Conservation (phyloP, 495 filamentous ascomycete species). For the Podospora pseudopauciseta region DNA sequence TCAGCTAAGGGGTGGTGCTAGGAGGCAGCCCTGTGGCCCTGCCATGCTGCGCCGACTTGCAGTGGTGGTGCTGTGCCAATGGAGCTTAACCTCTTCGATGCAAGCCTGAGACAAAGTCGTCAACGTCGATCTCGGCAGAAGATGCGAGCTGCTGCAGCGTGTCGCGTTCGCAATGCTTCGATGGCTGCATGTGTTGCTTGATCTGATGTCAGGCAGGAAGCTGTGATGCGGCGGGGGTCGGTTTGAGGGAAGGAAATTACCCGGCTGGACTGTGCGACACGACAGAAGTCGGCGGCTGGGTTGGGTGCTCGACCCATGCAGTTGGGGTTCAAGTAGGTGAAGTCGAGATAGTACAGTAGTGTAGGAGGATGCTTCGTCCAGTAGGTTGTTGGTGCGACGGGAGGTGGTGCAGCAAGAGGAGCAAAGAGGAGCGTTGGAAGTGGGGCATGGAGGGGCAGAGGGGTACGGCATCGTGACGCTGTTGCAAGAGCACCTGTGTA, state of each 20-base stretch:
- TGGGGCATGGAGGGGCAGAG: no score
- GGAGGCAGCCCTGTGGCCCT: neutral
- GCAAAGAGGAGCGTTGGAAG: no score
- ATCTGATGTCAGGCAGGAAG: slow-evolving; percentile 3
- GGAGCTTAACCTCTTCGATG: slow-evolving; percentile 1
- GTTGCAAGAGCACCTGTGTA: no score
- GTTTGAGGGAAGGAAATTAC: neutral
- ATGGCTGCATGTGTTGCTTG: neutral
- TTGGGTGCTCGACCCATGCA: neutral
- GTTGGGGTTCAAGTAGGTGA: neutral
- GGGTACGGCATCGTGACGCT: no score
- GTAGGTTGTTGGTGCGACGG: neutral
- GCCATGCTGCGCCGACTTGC: neutral
- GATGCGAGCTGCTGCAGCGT: neutral
- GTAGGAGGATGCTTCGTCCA: neutral
- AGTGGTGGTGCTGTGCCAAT: neutral
- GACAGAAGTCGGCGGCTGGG: no score
- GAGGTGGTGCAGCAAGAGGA: neutral
- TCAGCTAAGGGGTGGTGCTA: neutral
- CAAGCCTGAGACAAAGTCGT: slow-evolving; percentile 1
- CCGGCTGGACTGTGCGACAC: neutral
- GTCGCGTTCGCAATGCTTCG: neutral
- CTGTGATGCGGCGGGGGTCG: slow-evolving; percentile 4
- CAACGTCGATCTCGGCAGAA: slow-evolving; percentile 6
- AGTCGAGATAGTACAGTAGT: no score